These are phyloP conservation scores for Ilyonectria robusta DNA, from an alignment of 2,329 filamentous ascomycete species.

Conservation along the genomic window DNA sequence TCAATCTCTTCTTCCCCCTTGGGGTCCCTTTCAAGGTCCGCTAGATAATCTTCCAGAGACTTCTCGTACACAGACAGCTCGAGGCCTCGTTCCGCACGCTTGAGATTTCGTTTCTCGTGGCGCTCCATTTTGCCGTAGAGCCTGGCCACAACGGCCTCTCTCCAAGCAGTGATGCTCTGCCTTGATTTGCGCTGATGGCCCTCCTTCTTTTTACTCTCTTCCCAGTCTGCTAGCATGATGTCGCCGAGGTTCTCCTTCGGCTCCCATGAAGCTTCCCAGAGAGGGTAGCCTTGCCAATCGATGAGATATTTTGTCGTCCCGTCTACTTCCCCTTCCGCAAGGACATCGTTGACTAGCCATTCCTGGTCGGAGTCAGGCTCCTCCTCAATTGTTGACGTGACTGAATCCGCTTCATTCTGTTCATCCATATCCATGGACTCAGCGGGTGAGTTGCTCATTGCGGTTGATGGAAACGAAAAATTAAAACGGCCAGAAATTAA, in stretches of 20 bases:
- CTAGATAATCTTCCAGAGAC: constrained; percentile 41
- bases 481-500: not conserved
- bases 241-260: constrained; percentile 59
- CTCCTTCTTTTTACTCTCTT: constrained; percentile 55
- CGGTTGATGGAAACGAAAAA: not conserved
- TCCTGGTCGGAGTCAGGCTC: constrained; percentile 57
- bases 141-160: constrained; percentile 50
- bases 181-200: constrained; percentile 50
- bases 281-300: constrained; percentile 54
- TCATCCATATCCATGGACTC: constrained; percentile 17
- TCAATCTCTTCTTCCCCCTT: constrained; percentile 31
- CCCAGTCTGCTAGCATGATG: constrained; percentile 60
- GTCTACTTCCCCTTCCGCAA: constrained; percentile 59
- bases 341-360: constrained; percentile 66
- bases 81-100: constrained; percentile 57
- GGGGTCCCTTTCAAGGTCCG: constrained; percentile 33
- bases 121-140: constrained; percentile 51
- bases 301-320: constrained; percentile 52
- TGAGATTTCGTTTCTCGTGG: constrained; percentile 61
- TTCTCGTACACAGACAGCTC: constrained; percentile 40
- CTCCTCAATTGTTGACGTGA: constrained; percentile 53
- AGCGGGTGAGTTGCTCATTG: not conserved
- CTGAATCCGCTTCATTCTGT: constrained; percentile 48
- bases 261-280: constrained; percentile 65
- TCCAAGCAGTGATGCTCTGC: constrained; percentile 58